Base-by-base conservation (phyloP, 495 filamentous ascomycete genomes). In the Podospora anserina region DNA sequence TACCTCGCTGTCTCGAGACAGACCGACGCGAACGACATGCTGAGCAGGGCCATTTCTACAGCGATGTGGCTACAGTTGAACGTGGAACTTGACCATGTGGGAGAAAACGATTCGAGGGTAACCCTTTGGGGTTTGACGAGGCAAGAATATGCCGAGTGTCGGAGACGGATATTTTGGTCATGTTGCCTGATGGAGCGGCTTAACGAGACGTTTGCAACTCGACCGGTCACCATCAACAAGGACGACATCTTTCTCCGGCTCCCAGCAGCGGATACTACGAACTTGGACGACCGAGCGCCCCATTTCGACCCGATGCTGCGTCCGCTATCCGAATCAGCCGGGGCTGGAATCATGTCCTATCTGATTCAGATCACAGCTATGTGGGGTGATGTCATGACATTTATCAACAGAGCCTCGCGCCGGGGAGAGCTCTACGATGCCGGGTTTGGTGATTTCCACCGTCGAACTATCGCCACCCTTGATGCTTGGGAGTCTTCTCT, bases 111-210 rank as follows among this genome's bases (percentile, higher is more conserved):
- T 16, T 11, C 9, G 9, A 13, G 6, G 39, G 2, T 13, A 49
- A 11, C 81, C 61, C 85, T 86, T 30, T 90, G 85, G 75, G 87
- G 84, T 6, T 74, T 90, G 39, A 84, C 85, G 66, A 83, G 83
- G 60, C 75, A 81, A 64, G 86, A 83, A 16, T 81, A 88, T 73
- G 83, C 85, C 7, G 90, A 92, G 76, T 89, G 88, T 73, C 83
- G 87, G 56, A 82, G 88, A 44, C 79, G 89, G 61, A 90, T 87
- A 0, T 90, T 90, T 73, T 91, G 89, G 89, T 84, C 86, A 16
- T 82, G 83, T 34, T 91, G 86, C 68, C 66, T 90, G 64, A 78
- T 88, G 71, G 88, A 91, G 81, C 84, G 88, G 32, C 80, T 88
- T 30, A 87, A 83, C 39, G 86, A 84, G 32, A 84, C 87, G 66